phyloP scores from a whole-genome alignment of 164 flowering plant species.

The Tetracentron sinense region DNA sequence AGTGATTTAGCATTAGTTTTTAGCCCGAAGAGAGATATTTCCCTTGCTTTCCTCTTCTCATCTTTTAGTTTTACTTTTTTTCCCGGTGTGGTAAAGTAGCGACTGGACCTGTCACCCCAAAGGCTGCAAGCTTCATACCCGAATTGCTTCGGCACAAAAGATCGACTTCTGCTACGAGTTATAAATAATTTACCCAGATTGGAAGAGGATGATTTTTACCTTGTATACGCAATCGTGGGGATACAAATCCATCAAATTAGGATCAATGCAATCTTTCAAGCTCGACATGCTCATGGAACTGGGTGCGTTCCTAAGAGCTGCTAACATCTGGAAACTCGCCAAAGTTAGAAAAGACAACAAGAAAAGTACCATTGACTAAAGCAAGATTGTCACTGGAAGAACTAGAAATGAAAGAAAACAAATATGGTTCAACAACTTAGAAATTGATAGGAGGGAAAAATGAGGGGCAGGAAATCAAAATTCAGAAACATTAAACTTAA shows the following conservation, averaged over 20 bases:
- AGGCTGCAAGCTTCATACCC: too few species aligned
- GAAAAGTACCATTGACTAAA: too few species aligned
- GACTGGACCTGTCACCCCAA: too few species aligned
- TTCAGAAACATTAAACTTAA: not conserved
- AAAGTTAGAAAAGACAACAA: not conserved
- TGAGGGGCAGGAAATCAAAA: not conserved
- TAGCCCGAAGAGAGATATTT: too few species aligned
- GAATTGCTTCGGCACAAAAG: too few species aligned
- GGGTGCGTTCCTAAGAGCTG: constrained; percentile 66
- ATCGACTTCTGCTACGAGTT: not conserved
- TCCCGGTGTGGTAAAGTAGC: too few species aligned
- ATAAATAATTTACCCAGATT: not conserved
- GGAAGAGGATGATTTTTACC: constrained; percentile 35
- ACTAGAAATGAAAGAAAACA: not conserved
- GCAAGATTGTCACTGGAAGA: not conserved
- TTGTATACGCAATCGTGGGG: constrained; percentile 90
- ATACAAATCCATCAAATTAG: constrained; percentile 77
- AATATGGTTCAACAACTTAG: not conserved
- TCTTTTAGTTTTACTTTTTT: too few species aligned
- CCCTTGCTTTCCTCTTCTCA: too few species aligned
- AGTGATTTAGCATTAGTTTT: too few species aligned
- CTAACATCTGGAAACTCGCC: constrained; percentile 64
- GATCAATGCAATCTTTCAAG: constrained; percentile 77
- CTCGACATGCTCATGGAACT: constrained; percentile 71
- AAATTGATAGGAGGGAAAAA: not conserved